phyloP scores from a whole-genome alignment of 495 filamentous ascomycete genomes.

The Jackrogersella multiformis region DNA sequence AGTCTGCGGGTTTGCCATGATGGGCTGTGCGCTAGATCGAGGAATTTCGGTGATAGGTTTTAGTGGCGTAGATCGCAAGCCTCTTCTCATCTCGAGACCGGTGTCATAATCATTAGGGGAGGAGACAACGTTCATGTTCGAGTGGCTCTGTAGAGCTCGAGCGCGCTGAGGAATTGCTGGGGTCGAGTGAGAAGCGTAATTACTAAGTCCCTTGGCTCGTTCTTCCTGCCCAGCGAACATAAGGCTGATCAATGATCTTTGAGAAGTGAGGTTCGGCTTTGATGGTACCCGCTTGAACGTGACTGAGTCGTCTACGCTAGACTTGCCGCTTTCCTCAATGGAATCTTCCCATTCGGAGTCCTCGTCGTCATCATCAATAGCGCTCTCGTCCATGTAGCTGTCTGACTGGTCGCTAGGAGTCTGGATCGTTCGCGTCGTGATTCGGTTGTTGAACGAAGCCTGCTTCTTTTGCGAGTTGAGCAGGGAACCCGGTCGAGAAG shows the following conservation, averaged over 20 bases:
- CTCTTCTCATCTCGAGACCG: slow-evolving; percentile 71
- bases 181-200: slow-evolving; percentile 78
- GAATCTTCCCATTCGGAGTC: slow-evolving; percentile 93
- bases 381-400: slow-evolving; percentile 77
- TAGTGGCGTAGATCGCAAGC: slow-evolving; percentile 52
- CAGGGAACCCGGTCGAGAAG: slow-evolving; percentile 55
- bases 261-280: slow-evolving; percentile 81
- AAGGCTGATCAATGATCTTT: slow-evolving; percentile 87
- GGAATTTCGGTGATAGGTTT: slow-evolving; percentile 73
- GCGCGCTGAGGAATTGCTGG: slow-evolving; percentile 80
- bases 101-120: slow-evolving; percentile 76
- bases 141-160: slow-evolving; percentile 74
- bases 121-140: slow-evolving; percentile 73
- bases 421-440: slow-evolving; percentile 71
- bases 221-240: slow-evolving; percentile 80
- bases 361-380: slow-evolving; percentile 89
- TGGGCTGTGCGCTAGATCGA: slow-evolving; percentile 77
- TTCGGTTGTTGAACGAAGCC: slow-evolving; percentile 84
- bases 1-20: slow-evolving; percentile 75
- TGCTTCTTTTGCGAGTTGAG: slow-evolving; percentile 71
- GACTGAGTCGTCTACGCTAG: slow-evolving; percentile 79
- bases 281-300: slow-evolving; percentile 93
- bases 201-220: slow-evolving; percentile 71
- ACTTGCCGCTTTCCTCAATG: slow-evolving; percentile 83
- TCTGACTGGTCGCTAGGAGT: slow-evolving; percentile 74